A percentile compares a stretch with the other conserved stretches of the same genome.
phyloP scores from a whole-genome alignment of 2,329 filamentous ascomycete genomes.

The Cladosporium oxysporum region DNA sequence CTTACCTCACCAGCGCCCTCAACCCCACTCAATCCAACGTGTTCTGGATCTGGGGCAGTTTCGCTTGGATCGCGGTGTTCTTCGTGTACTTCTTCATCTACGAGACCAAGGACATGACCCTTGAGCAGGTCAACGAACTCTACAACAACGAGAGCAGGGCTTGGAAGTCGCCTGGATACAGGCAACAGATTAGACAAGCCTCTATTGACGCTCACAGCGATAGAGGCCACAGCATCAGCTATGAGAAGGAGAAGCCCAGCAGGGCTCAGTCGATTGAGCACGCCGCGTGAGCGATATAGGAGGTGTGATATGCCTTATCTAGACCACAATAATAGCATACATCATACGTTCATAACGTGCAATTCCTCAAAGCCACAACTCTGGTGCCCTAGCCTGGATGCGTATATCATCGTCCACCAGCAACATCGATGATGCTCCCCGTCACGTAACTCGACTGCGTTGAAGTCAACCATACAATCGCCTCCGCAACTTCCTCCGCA shows the following conservation, averaged over 20 bases:
- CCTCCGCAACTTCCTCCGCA: slow-evolving; percentile 33
- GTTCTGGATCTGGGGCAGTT: slow-evolving; percentile 59
- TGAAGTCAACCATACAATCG: slow-evolving; percentile 32
- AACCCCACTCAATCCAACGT: slow-evolving; percentile 60
- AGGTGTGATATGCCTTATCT: neutral
- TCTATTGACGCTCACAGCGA: slow-evolving; percentile 11
- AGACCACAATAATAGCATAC: neutral
- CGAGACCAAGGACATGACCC: slow-evolving; percentile 73
- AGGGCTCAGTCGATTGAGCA: slow-evolving; percentile 18
- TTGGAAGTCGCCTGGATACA: slow-evolving; percentile 57
- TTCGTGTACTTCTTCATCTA: slow-evolving; percentile 77
- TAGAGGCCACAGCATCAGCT: neutral
- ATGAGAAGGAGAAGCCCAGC: slow-evolving; percentile 12
- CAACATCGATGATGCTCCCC: slow-evolving; percentile 25
- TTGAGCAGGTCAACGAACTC: slow-evolving; percentile 79
- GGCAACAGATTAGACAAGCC: slow-evolving; percentile 4
- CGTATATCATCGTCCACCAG: slow-evolving; percentile 22
- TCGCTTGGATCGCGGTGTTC: slow-evolving; percentile 48
- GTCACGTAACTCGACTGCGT: slow-evolving; percentile 24
- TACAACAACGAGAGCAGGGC: slow-evolving; percentile 70
- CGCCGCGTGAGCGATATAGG: neutral
- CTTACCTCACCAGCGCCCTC: slow-evolving; percentile 55
- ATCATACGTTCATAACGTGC: neutral
- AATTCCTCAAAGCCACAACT: too few species aligned
- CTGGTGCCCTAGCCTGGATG: too few species aligned